Conservation (phyloP, 495 filamentous ascomycete genomes). For the Penicillium samsonianum region DNA sequence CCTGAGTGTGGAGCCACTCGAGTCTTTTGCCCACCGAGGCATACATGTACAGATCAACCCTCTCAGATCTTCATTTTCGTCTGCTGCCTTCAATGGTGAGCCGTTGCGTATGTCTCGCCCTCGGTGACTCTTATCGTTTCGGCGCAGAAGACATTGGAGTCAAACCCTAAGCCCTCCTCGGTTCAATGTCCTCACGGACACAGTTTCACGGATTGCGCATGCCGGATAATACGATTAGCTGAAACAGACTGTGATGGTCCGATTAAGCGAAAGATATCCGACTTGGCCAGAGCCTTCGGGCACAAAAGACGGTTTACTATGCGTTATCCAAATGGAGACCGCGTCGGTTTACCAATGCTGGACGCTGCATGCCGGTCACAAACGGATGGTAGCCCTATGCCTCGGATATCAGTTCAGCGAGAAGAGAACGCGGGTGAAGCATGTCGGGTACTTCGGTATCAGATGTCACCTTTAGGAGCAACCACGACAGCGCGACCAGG, state of each 20-base stretch:
- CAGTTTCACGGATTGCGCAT: slow-evolving; percentile 45
- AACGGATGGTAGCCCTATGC: slow-evolving; percentile 39
- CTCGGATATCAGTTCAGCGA: slow-evolving; percentile 20
- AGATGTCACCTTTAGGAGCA: slow-evolving; percentile 34
- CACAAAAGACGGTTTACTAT: slow-evolving; percentile 50
- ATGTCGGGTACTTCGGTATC: slow-evolving; percentile 34
- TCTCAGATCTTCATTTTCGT: slow-evolving; percentile 29
- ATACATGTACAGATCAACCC: slow-evolving; percentile 37
- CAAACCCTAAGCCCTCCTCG: slow-evolving; percentile 46
- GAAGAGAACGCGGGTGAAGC: slow-evolving; percentile 41
- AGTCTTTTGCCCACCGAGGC: slow-evolving; percentile 36
- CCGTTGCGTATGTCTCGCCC: slow-evolving; percentile 8
- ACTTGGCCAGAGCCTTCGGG: slow-evolving; percentile 40
- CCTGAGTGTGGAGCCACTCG: slow-evolving; percentile 22
- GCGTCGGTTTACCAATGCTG: slow-evolving; percentile 53
- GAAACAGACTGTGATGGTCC: slow-evolving; percentile 29
- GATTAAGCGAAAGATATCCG: slow-evolving; percentile 39
- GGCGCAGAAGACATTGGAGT: slow-evolving; percentile 33
- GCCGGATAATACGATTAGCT: slow-evolving; percentile 39
- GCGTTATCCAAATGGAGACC: slow-evolving; percentile 38
- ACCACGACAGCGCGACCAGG: slow-evolving; percentile 23
- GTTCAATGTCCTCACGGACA: slow-evolving; percentile 30
- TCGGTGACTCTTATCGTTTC: background rate
- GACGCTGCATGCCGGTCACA: slow-evolving; percentile 42
- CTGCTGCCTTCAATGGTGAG: slow-evolving; percentile 20